Evolutionary conservation across 257 asterid species (phyloP).

Genomic region (Apocynum venetum): DNA sequence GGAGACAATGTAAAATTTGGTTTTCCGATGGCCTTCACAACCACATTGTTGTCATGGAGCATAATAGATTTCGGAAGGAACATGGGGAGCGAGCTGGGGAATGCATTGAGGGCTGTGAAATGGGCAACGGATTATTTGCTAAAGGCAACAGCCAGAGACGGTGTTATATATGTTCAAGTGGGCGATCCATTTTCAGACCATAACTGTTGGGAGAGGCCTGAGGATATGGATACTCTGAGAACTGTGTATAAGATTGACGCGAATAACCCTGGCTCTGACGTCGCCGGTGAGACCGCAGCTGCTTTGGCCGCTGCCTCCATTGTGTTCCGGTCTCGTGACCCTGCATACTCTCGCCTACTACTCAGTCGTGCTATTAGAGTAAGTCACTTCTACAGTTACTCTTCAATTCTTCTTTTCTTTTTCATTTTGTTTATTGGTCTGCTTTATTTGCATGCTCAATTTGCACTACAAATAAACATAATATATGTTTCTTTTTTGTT

Average conservation of each 20-base stretch:
- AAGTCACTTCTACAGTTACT: constrained; percentile 13
- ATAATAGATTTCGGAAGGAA: constrained; percentile 62
- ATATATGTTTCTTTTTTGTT: not conserved
- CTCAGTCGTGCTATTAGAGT: constrained; percentile 78
- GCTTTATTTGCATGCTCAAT: not conserved
- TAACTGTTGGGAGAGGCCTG: constrained; percentile 89
- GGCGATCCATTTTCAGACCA: constrained; percentile 85
- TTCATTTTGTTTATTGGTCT: not conserved
- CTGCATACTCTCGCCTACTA: constrained; percentile 65
- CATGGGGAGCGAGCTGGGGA: constrained; percentile 59
- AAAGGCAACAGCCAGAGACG: constrained; percentile 69
- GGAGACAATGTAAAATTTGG: constrained; percentile 87
- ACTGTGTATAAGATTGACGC: constrained; percentile 59
- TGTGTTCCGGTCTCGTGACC: constrained; percentile 64
- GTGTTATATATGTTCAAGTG: constrained; percentile 69
- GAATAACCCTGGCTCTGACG: constrained; percentile 77
- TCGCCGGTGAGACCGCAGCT: constrained; percentile 90
- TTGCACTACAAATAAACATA: not conserved
- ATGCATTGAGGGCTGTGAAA: constrained; percentile 58
- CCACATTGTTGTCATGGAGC: constrained; percentile 80
- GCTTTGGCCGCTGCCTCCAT: constrained; percentile 93
- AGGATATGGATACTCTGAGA: constrained; percentile 77
- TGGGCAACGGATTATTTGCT: constrained; percentile 84
- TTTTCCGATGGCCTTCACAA: constrained; percentile 82
- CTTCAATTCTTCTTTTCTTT: not conserved